Conservation (phyloP, 1,284 basidiomycete genomes). For the Singerocomus inundabilis region DNA sequence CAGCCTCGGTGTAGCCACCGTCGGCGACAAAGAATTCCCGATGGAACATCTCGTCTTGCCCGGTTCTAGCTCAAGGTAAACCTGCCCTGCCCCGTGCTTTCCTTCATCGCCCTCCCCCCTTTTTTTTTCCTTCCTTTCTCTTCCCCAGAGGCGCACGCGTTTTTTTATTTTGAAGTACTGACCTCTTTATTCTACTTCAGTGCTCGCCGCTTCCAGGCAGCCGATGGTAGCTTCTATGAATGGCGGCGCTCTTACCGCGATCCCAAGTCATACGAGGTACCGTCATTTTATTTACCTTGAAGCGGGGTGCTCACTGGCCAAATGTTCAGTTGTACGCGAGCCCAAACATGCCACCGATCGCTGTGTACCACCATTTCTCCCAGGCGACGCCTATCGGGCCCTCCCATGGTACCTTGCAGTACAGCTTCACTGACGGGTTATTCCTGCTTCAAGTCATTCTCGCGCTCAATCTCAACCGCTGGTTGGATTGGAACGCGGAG, state of each 20-base stretch:
- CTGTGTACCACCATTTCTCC: conserved; percentile 52
- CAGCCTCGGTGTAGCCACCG: conserved; percentile 55
- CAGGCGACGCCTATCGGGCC: conserved; percentile 59
- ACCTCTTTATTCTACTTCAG: conserved; percentile 38
- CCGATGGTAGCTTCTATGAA: conserved; percentile 54
- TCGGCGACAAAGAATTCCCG: conserved; percentile 52
- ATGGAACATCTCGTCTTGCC: conserved; percentile 62
- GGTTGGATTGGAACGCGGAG: conserved; percentile 59
- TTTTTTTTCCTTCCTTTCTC: neutral
- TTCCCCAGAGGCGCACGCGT: neutral
- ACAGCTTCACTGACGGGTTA: conserved; percentile 56
- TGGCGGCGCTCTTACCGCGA: conserved; percentile 55
- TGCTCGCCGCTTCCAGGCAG: conserved; percentile 55
- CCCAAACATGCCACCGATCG: conserved; percentile 46
- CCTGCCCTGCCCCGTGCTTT: no score
- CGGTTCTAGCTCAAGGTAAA: conserved; percentile 49
- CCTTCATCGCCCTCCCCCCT: no score
- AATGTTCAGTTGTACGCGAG: conserved; percentile 45
- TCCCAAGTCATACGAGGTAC: conserved; percentile 55
- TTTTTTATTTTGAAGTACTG: no score
- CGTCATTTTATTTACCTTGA: conserved; percentile 18
- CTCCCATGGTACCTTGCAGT: conserved; percentile 59
- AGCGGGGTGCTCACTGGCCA: conserved; percentile 1
- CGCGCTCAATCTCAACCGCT: conserved; percentile 68
- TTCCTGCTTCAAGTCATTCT: conserved; percentile 63